These are phyloP conservation scores for Beauveria scarabaeidicola DNA, from an alignment of 2,329 filamentous ascomycete genomes.

Conservation along the genomic window DNA sequence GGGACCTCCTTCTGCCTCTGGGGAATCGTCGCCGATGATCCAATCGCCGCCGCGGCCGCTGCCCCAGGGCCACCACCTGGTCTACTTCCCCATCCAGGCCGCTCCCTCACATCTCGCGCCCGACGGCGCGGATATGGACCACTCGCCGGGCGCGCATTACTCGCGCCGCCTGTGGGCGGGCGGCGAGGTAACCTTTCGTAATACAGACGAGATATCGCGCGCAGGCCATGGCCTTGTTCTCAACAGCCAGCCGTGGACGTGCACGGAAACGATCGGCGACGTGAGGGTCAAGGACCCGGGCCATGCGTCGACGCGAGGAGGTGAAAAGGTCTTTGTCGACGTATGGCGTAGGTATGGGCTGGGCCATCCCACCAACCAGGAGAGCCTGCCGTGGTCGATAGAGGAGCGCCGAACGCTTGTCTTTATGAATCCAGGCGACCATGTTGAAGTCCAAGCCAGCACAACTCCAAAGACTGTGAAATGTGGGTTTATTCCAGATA, in stretches of 20 bases:
- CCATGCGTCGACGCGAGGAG: slow-evolving; percentile 10
- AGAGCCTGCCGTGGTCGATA: slow-evolving; percentile 23
- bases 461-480: background rate
- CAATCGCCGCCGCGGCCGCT: slow-evolving; percentile 28
- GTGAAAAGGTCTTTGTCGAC: slow-evolving; percentile 44
- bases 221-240: slow-evolving; percentile 26
- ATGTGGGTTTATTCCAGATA: background rate
- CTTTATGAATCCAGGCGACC: slow-evolving; percentile 32
- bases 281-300: slow-evolving; percentile 21
- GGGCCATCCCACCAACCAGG: slow-evolving; percentile 12
- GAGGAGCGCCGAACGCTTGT: slow-evolving; percentile 43
- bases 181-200: slow-evolving; percentile 54
- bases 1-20: background rate
- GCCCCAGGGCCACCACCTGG: slow-evolving; percentile 67
- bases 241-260: slow-evolving; percentile 32
- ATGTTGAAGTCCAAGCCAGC: background rate
- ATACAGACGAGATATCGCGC: slow-evolving; percentile 13
- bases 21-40: slow-evolving; percentile 10
- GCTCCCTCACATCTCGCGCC: slow-evolving; percentile 54
- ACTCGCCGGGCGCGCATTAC: slow-evolving; percentile 66
- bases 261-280: slow-evolving; percentile 37
- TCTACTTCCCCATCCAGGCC: slow-evolving; percentile 74
- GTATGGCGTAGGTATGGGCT: slow-evolving; percentile 38
- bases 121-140: slow-evolving; percentile 78
- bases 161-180: slow-evolving; percentile 82